Evolutionary conservation across 495 filamentous ascomycete genomes (phyloP).

Genomic region (Aspergillus mulundensis): DNA sequence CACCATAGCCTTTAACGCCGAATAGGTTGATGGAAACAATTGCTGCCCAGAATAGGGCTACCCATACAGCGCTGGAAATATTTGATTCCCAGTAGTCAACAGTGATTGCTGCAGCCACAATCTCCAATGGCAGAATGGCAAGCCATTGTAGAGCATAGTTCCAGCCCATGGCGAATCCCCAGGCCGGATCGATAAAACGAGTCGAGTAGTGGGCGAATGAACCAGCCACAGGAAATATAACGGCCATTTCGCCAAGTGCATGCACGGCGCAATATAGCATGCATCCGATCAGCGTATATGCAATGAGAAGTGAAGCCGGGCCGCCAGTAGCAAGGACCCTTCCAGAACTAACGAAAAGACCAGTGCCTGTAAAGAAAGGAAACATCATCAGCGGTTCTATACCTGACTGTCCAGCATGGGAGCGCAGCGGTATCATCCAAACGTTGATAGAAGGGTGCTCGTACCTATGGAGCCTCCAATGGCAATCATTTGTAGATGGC

Average conservation of each 20-base stretch:
- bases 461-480: slow-evolving; percentile 92
- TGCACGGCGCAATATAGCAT: slow-evolving; percentile 94
- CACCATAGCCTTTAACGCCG: slow-evolving; percentile 82
- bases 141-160: slow-evolving; percentile 98
- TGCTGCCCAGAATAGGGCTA: slow-evolving; percentile 72
- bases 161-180: slow-evolving; percentile 99
- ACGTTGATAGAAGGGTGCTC: slow-evolving; percentile 5
- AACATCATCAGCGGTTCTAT: slow-evolving; percentile 7
- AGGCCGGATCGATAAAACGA: slow-evolving; percentile 87
- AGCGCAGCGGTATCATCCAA: background rate
- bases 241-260: slow-evolving; percentile 87
- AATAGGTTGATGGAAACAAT: slow-evolving; percentile 82
- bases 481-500: slow-evolving; percentile 95
- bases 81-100: slow-evolving; percentile 75
- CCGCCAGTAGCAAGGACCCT: slow-evolving; percentile 72
- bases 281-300: slow-evolving; percentile 74
- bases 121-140: slow-evolving; percentile 80
- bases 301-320: slow-evolving; percentile 78
- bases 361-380: slow-evolving; percentile 58
- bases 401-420: background rate
- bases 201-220: slow-evolving; percentile 93
- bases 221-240: slow-evolving; percentile 84
- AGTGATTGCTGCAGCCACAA: slow-evolving; percentile 85
- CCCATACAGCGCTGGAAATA: slow-evolving; percentile 72
- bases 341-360: slow-evolving; percentile 87